Conservation (phyloP, 768 basidiomycete genomes). For the Roridomyces roridus region DNA sequence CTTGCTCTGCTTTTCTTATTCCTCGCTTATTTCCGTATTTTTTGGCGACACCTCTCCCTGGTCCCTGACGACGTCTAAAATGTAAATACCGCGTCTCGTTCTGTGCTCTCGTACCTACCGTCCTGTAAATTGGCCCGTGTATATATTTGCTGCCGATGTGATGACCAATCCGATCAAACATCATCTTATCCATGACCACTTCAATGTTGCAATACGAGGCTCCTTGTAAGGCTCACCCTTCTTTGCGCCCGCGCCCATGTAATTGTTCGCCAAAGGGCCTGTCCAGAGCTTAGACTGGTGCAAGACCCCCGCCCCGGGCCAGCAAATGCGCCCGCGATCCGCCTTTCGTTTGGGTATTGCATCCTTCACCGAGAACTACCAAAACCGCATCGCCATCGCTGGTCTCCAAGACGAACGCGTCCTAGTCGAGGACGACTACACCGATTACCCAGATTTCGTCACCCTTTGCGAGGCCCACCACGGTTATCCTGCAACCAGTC, state of each 20-base stretch:
- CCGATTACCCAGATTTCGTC: constrained; percentile 85
- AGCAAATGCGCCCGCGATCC: constrained; percentile 73
- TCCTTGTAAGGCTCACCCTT: constrained; percentile 63
- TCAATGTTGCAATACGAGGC: constrained; percentile 84
- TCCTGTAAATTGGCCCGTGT: no score
- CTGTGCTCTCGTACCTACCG: no score
- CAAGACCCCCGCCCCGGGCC: constrained; percentile 77
- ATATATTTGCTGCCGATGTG: no score
- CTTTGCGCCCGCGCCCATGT: neutral
- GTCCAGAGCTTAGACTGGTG: constrained; percentile 90
- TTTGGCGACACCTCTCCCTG: no score
- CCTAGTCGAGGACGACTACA: constrained; percentile 85
- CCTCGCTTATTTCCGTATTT: no score
- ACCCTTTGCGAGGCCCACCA: constrained; percentile 85
- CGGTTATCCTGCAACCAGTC: constrained; percentile 90
- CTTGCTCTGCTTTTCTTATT: neutral
- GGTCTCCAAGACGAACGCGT: constrained; percentile 86
- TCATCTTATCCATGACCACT: no score
- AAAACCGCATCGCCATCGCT: constrained; percentile 81
- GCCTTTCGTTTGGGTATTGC: constrained; percentile 86
- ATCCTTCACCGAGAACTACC: constrained; percentile 85
- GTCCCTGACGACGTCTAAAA: no score
- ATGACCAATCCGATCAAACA: no score
- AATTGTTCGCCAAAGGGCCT: constrained; percentile 62
- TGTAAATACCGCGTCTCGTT: no score